Percentiles rank a stretch among this genome's conserved stretches.
Conservation (phyloP, 371 early-diverging fungal genomes). For the Saksenaea oblongispora region DNA sequence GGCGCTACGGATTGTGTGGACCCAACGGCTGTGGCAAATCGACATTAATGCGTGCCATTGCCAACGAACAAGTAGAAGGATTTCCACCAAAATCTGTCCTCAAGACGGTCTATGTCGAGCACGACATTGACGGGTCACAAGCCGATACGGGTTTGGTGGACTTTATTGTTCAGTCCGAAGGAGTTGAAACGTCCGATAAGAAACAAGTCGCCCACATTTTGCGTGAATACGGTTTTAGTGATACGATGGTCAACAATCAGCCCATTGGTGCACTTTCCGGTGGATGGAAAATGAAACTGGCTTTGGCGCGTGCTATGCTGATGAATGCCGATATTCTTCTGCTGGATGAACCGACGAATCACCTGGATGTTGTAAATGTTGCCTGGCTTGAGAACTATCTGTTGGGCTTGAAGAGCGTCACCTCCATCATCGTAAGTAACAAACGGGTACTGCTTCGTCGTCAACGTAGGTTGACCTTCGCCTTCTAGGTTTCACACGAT, state of each 20-base stretch:
- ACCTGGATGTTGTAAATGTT: constrained; percentile 82
- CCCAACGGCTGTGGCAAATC: constrained; percentile 83
- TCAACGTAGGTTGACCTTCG: background rate
- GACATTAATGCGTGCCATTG: constrained; percentile 81
- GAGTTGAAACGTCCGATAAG: constrained; percentile 48
- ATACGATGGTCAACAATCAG: constrained; percentile 57
- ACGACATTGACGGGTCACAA: constrained; percentile 73
- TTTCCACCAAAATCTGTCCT: constrained; percentile 71
- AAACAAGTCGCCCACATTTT: constrained; percentile 57
- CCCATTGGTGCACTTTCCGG: constrained; percentile 78
- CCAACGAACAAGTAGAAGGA: constrained; percentile 69
- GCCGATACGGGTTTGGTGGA: constrained; percentile 68
- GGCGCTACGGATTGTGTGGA: constrained; percentile 80
- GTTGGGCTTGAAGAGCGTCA: constrained; percentile 63
- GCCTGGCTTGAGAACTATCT: constrained; percentile 83
- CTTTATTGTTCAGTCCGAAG: constrained; percentile 55
- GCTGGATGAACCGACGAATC: constrained; percentile 91
- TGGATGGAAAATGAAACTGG: constrained; percentile 90
- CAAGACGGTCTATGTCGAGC: constrained; percentile 72
- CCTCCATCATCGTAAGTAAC: constrained; percentile 64
- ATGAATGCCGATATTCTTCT: constrained; percentile 81
- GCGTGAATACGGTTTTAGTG: constrained; percentile 66
- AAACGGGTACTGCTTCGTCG: background rate
- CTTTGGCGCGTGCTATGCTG: constrained; percentile 79
- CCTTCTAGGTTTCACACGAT: constrained; percentile 72